Evolutionary conservation across 2,329 filamentous ascomycete species (phyloP), one percentile per base, ranked within the genome.

Genomic region (Arthroderma sp.): DNA sequence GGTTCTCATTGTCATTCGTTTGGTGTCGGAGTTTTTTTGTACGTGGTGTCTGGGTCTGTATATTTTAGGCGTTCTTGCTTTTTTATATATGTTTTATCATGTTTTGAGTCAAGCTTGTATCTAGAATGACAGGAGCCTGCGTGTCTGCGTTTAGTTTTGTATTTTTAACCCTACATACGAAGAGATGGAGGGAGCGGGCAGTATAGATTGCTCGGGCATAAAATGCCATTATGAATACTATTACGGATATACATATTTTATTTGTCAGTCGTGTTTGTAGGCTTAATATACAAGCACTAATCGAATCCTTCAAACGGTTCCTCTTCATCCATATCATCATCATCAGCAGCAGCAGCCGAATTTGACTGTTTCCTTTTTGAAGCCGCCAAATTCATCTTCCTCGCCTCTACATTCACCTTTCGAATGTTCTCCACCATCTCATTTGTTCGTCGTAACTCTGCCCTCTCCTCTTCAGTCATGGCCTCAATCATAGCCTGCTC

Each of bases 381-480:
- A 4, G 33, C 9, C 17, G 4, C 33, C 4, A 25, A 38, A 4
- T 54, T 54, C 51, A 23, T 56, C 28, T 51, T 51, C 13, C 47
- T 13, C 13, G 47, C 25, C 47, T 51, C 28, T 31, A 51, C 33
- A 58, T 84, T 86, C 70, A 79, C 74, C 66, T 69, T 74, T 64
- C 83, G 77, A n/a, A 91, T 78, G 66, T 84, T 73, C 23, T 77
- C 75, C 53, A 91, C 77, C 74, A 91, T 74, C 9, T 77, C 73
- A 62, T 86, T 76, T 11, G 88, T 77, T 68, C 87, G 80, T 63
- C 71, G 76, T 63, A 83, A 77, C 68, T 84, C 79, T 35, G 76
- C 71, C 71, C 79, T 84, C 70, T 90, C 83, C 58, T 83, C 81
- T 2, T 85, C 82, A n/a, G 82, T 87, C 81, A 91, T 83, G 59